A percentile compares a stretch with the other conserved stretches of the same genome.
phyloP scores from a whole-genome alignment of 2,329 filamentous ascomycete genomes.

The Epichloe amarillans region DNA sequence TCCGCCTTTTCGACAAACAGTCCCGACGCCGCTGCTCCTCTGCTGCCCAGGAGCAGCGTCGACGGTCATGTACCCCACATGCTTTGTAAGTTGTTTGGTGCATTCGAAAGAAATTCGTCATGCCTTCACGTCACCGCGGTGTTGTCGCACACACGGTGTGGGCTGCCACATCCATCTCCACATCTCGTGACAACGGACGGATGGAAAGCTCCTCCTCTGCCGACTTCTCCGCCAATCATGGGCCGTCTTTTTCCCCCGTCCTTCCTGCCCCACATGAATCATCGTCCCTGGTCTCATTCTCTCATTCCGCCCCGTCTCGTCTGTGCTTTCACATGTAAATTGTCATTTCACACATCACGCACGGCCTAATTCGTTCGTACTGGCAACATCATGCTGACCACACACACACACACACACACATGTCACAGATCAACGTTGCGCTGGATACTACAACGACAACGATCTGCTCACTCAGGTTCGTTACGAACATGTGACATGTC shows the following conservation, averaged over 20 bases:
- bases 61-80: conserved; percentile 34
- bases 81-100: conserved; percentile 30
- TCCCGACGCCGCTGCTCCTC: neutral
- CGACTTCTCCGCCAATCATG: neutral
- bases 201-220: neutral
- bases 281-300: neutral
- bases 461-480: conserved; percentile 13
- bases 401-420: neutral
- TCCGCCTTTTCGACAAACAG: conserved; percentile 18
- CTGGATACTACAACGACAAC: conserved; percentile 20
- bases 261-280: neutral
- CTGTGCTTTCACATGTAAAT: neutral
- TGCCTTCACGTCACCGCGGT: too few species aligned
- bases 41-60: conserved; percentile 9
- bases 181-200: neutral
- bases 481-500: neutral
- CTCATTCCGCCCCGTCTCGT: too few species aligned
- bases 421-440: conserved; percentile 23
- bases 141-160: too few species aligned
- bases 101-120: too few species aligned
- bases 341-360: neutral
- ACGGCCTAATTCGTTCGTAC: too few species aligned
- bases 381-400: conserved; percentile 1
- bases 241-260: neutral
- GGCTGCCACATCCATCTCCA: too few species aligned